phyloP scores from a whole-genome alignment of 2,329 filamentous ascomycete genomes.

The Colletotrichum theobromicola region DNA sequence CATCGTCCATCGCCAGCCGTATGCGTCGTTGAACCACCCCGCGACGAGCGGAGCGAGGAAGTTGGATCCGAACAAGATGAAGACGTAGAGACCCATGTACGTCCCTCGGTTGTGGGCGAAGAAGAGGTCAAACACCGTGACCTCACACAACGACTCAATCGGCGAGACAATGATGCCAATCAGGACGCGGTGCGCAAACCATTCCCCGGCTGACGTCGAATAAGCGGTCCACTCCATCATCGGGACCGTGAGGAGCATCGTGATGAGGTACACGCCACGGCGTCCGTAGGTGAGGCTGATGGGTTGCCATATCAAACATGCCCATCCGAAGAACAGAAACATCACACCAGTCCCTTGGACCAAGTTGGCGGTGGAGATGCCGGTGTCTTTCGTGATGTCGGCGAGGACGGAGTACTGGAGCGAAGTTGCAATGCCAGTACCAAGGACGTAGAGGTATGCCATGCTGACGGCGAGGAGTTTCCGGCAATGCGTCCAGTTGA shows the following conservation, averaged over 20 bases:
- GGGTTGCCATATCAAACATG: neutral
- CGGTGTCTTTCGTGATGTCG: neutral
- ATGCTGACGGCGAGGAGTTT: neutral
- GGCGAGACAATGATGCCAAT: neutral
- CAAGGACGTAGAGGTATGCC: neutral
- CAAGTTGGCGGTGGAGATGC: neutral
- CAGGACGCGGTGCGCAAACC: neutral
- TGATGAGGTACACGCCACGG: neutral
- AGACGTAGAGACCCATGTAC: neutral
- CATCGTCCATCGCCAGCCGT: neutral
- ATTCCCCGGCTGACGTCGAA: neutral
- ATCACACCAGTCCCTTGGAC: neutral
- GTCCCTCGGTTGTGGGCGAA: neutral
- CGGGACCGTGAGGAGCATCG: neutral
- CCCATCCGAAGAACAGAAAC: neutral
- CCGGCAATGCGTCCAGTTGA: neutral
- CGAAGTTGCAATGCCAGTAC: neutral
- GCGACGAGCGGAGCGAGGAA: neutral
- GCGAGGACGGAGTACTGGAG: neutral
- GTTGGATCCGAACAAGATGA: neutral
- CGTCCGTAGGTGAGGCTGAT: neutral
- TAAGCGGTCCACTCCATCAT: neutral
- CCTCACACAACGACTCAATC: neutral
- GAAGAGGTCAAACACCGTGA: neutral
- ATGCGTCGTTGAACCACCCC: neutral